Conservation (phyloP, 805 yeast genomes). For the Saturnispora gosingensis region DNA sequence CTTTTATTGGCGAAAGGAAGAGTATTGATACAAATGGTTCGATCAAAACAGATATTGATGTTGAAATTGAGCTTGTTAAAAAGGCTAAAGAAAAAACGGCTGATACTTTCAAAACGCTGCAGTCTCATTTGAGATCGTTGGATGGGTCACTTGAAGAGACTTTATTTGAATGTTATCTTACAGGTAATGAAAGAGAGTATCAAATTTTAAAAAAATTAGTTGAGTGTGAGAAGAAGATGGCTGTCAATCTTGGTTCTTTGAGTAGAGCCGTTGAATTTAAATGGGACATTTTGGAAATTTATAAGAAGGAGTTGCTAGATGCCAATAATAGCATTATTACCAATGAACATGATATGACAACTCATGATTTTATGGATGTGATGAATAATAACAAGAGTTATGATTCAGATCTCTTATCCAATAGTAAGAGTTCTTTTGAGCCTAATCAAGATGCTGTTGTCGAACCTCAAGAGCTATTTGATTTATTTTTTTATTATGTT, state of each 20-base stretch:
- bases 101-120: conserved; percentile 29
- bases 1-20: conserved; percentile 29
- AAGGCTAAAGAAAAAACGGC: conserved; percentile 11
- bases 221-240: conserved; percentile 40
- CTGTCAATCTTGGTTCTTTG: conserved; percentile 57
- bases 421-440: conserved; percentile 44
- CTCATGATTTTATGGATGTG: conserved; percentile 47
- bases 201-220: conserved; percentile 37
- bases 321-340: conserved; percentile 23
- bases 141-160: conserved; percentile 45
- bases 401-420: conserved; percentile 51
- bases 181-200: conserved; percentile 51
- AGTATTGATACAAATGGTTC: conserved; percentile 38
- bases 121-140: conserved; percentile 32
- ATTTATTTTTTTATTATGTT: conserved; percentile 53
- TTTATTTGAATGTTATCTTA: conserved; percentile 44
- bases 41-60: neutral
- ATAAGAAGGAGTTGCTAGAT: neutral
- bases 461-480: conserved; percentile 42
- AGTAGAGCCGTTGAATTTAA: conserved; percentile 62
- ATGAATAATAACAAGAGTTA: conserved; percentile 66
- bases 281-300: conserved; percentile 35
- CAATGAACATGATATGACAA: conserved; percentile 20
- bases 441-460: conserved; percentile 19
- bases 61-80: neutral